phyloP scores from a whole-genome alignment of 73 alveolate species.

The Symbiodinium natans region DNA sequence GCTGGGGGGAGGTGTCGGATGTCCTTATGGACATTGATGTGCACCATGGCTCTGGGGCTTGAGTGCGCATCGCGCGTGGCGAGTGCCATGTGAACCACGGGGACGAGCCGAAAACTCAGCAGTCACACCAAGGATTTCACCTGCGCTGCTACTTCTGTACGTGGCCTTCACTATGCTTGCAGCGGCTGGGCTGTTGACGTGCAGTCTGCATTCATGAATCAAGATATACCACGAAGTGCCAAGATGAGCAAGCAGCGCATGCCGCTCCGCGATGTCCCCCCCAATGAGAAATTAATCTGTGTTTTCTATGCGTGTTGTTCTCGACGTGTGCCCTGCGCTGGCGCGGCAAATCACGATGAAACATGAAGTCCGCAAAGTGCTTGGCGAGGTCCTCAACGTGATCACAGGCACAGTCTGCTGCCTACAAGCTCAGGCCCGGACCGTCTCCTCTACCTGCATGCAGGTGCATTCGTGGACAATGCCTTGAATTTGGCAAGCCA shows the following conservation, averaged over 20 bases:
- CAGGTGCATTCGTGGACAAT: conserved; percentile 67
- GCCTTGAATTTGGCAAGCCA: conserved; percentile 68
- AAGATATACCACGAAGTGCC: too few species aligned
- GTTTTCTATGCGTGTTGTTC: too few species aligned
- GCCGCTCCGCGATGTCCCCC: too few species aligned
- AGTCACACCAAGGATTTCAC: conserved; percentile 16
- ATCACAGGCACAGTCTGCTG: conserved; percentile 32
- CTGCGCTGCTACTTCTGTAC: conserved; percentile 41
- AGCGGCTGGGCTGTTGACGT: not conserved
- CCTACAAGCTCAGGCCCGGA: too few species aligned
- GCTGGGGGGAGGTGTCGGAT: conserved; percentile 59
- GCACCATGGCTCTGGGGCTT: not conserved
- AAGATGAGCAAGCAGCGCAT: too few species aligned
- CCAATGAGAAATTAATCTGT: too few species aligned
- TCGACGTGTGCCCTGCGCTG: too few species aligned
- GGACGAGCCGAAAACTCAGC: too few species aligned
- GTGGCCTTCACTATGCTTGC: conserved; percentile 65
- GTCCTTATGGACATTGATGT: conserved; percentile 53
- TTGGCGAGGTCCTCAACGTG: conserved; percentile 26
- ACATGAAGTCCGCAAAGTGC: not conserved
- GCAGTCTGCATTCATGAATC: not conserved
- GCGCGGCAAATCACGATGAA: too few species aligned
- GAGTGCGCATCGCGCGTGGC: not conserved
- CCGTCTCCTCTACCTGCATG: too few species aligned
- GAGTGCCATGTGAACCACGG: too few species aligned